phyloP scores from a whole-genome alignment of 2,329 filamentous ascomycete species.

The Talaromyces sp. region DNA sequence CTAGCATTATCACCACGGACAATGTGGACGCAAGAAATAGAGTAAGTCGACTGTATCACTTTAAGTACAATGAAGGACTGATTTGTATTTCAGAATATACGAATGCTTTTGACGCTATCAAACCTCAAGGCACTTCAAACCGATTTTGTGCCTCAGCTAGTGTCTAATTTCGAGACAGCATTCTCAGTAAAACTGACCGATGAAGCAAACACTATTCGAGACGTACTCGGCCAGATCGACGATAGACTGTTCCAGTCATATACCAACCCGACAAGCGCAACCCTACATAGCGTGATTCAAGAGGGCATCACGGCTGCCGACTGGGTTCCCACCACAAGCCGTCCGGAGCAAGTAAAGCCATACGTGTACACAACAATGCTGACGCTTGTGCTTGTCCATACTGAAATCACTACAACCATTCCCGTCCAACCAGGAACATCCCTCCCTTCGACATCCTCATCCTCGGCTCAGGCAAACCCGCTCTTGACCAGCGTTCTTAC shows the following conservation, averaged over 20 bases:
- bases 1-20: slow-evolving; percentile 45
- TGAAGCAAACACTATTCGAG: slow-evolving; percentile 85
- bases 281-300: slow-evolving; percentile 66
- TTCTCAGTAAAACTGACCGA: slow-evolving; percentile 94
- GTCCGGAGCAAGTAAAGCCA: slow-evolving; percentile 71
- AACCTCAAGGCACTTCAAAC: slow-evolving; percentile 82
- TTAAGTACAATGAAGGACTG: slow-evolving; percentile 19
- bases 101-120: slow-evolving; percentile 88
- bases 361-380: slow-evolving; percentile 90
- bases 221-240: slow-evolving; percentile 88
- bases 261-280: slow-evolving; percentile 70
- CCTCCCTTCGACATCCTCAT: slow-evolving; percentile 65
- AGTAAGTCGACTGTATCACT: slow-evolving; percentile 38
- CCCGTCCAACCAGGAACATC: slow-evolving; percentile 65
- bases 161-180: slow-evolving; percentile 85
- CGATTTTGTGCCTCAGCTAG: slow-evolving; percentile 80
- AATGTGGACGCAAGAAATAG: slow-evolving; percentile 53
- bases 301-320: slow-evolving; percentile 65
- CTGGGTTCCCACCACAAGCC: slow-evolving; percentile 63
- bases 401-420: slow-evolving; percentile 79
- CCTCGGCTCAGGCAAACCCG: slow-evolving; percentile 59
- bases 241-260: slow-evolving; percentile 88
- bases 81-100: slow-evolving; percentile 63
- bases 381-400: slow-evolving; percentile 83
- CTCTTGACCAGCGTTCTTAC: slow-evolving; percentile 79